A percentile compares a stretch with the other conserved stretches of the same genome.
phyloP scores from a whole-genome alignment of 139 green algal genomes.

The Chlamydomonas urium region DNA sequence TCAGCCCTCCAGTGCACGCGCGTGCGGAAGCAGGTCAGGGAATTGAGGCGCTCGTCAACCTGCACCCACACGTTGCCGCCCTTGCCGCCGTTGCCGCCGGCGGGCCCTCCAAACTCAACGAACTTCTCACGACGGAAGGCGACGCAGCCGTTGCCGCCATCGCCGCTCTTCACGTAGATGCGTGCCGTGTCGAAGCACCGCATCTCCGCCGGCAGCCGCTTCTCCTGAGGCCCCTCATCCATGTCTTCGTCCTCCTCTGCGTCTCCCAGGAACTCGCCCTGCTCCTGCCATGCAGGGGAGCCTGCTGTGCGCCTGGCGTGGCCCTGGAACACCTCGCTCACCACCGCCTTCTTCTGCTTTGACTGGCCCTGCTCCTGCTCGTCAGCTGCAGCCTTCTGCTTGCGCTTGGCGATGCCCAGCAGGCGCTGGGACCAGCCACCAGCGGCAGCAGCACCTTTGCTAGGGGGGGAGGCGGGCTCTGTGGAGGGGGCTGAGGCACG shows the following conservation, averaged over 20 bases:
- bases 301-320: no score
- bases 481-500: no score
- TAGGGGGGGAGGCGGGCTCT: no score
- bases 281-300: no score
- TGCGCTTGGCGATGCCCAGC: constrained; percentile 15
- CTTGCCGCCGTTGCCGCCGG: constrained; percentile 86
- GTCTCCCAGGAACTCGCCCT: background rate
- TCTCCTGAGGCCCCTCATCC: background rate
- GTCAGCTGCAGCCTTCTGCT: constrained; percentile 8
- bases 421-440: constrained; percentile 27
- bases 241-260: constrained; percentile 1
- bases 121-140: constrained; percentile 96
- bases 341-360: background rate
- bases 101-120: constrained; percentile 85
- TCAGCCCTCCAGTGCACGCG: constrained; percentile 53
- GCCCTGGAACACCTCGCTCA: background rate
- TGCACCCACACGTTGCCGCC: constrained; percentile 82
- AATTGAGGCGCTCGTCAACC: constrained; percentile 43
- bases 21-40: background rate
- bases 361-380: background rate
- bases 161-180: constrained; percentile 84
- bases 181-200: constrained; percentile 91
- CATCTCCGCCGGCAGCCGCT: constrained; percentile 54
- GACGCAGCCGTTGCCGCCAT: constrained; percentile 91
- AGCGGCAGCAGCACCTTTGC: background rate